These are phyloP conservation scores for Triticum turgidum DNA, from an alignment of 176 grass and related monocot genomes.

Conservation along the genomic window DNA sequence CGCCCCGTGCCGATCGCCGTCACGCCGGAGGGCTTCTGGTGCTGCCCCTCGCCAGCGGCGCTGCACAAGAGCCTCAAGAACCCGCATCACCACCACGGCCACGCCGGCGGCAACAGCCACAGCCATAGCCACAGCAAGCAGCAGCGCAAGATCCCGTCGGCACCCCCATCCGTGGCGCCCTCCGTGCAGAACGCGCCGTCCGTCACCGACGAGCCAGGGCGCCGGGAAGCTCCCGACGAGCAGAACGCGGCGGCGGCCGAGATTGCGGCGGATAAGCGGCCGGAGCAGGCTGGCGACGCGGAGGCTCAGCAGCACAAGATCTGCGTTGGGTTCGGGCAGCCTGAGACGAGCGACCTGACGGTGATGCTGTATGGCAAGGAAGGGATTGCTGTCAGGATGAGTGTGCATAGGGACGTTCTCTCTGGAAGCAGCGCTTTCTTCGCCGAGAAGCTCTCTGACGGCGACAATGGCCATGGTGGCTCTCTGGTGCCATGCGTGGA, in stretches of 20 bases:
- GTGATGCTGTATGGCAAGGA: slow-evolving; percentile 72
- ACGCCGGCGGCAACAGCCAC: neutral
- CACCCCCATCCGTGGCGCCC: slow-evolving; percentile 32
- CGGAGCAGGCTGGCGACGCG: neutral
- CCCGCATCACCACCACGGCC: slow-evolving; percentile 43
- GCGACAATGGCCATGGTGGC: neutral
- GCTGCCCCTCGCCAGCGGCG: slow-evolving; percentile 84
- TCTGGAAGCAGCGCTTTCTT: slow-evolving; percentile 66
- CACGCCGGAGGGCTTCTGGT: slow-evolving; percentile 92
- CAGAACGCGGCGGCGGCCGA: neutral
- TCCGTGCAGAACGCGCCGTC: slow-evolving; percentile 39
- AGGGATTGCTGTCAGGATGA: slow-evolving; percentile 70
- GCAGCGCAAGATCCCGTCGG: slow-evolving; percentile 30
- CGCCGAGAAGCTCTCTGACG: slow-evolving; percentile 41
- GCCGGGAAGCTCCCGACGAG: slow-evolving; percentile 12
- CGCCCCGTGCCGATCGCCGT: slow-evolving; percentile 81
- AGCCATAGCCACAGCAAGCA: slow-evolving; percentile 1
- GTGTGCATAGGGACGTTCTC: slow-evolving; percentile 66
- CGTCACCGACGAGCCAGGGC: slow-evolving; percentile 18
- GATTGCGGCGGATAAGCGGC: neutral
- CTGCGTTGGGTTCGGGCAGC: slow-evolving; percentile 76
- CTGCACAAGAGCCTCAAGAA: slow-evolving; percentile 86
- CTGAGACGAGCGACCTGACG: slow-evolving; percentile 73
- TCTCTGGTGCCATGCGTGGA: slow-evolving; percentile 33
- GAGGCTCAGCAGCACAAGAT: slow-evolving; percentile 46